Conservation (phyloP, 306 rosid genomes). For the Citrullus amarus region DNA sequence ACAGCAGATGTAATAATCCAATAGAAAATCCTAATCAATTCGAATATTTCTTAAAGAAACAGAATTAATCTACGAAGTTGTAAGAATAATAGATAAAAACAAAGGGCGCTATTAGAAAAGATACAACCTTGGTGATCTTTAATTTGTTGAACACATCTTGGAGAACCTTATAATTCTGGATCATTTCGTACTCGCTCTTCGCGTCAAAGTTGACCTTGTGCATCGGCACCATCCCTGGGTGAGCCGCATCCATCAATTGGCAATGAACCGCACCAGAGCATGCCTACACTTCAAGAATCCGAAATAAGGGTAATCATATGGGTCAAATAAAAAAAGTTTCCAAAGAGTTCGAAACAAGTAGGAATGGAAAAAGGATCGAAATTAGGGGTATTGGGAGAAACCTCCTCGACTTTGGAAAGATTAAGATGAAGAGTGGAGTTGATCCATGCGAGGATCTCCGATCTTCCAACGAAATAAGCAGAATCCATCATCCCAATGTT, state of each 20-base stretch:
- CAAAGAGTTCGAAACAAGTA: neutral
- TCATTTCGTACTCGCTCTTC: conserved; percentile 90
- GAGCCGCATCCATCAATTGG: conserved; percentile 80
- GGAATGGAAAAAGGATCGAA: neutral
- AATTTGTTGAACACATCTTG: conserved; percentile 91
- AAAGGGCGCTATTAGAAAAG: neutral
- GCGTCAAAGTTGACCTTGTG: conserved; percentile 97
- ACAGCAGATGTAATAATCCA: neutral
- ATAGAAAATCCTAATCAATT: neutral
- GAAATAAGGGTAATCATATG: neutral
- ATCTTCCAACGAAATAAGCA: conserved; percentile 93
- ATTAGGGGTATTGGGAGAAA: conserved; percentile 6
- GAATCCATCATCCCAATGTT: conserved; percentile 88
- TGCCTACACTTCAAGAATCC: conserved; percentile 33
- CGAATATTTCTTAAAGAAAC: neutral
- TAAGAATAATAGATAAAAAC: neutral
- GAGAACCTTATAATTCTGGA: conserved; percentile 95
- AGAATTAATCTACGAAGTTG: neutral
- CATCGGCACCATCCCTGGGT: conserved; percentile 91
- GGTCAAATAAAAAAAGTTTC: neutral
- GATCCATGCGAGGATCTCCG: conserved; percentile 89
- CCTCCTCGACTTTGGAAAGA: conserved; percentile 86
- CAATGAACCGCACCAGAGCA: conserved; percentile 92
- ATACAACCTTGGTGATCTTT: conserved; percentile 71
- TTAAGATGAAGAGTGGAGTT: conserved; percentile 82